Percentiles rank a stretch among this genome's conserved stretches.
Evolutionary conservation across 2,329 filamentous ascomycete genomes (phyloP).

Genomic region (Penicillium paneum): DNA sequence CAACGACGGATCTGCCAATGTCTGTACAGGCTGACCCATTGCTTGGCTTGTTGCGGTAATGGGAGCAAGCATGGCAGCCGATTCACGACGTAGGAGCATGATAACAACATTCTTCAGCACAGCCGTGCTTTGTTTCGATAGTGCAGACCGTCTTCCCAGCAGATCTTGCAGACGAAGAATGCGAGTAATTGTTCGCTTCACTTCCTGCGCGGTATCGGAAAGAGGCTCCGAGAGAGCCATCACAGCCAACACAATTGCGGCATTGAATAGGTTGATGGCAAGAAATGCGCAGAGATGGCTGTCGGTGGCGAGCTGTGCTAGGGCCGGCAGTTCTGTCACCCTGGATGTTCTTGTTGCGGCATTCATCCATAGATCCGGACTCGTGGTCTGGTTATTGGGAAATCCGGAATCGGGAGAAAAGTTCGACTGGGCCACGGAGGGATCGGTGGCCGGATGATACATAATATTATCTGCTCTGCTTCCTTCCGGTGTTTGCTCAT

Average conservation of each 20-base stretch:
- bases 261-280: slow-evolving; percentile 47
- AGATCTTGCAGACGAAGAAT: slow-evolving; percentile 43
- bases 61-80: slow-evolving; percentile 24
- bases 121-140: slow-evolving; percentile 36
- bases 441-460: not conserved
- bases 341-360: slow-evolving; percentile 42
- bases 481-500: not conserved
- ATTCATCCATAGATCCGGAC: slow-evolving; percentile 26
- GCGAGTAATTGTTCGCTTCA: slow-evolving; percentile 44
- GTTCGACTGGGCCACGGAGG: not conserved
- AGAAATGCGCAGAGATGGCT: slow-evolving; percentile 47
- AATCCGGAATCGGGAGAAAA: slow-evolving; percentile 1
- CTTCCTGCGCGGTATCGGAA: slow-evolving; percentile 42
- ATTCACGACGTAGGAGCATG: slow-evolving; percentile 26
- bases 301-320: slow-evolving; percentile 40
- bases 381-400: slow-evolving; percentile 5
- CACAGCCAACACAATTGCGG: slow-evolving; percentile 44
- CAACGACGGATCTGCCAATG: not conserved
- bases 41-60: slow-evolving; percentile 8
- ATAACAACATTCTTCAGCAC: slow-evolving; percentile 26
- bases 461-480: not conserved
- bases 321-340: slow-evolving; percentile 31
- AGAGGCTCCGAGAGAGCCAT: slow-evolving; percentile 44
- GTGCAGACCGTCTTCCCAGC: slow-evolving; percentile 31
- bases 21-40: not conserved